These are phyloP conservation scores for Clavariopsis aquatica DNA, from an alignment of 495 filamentous ascomycete genomes.

Conservation along the genomic window DNA sequence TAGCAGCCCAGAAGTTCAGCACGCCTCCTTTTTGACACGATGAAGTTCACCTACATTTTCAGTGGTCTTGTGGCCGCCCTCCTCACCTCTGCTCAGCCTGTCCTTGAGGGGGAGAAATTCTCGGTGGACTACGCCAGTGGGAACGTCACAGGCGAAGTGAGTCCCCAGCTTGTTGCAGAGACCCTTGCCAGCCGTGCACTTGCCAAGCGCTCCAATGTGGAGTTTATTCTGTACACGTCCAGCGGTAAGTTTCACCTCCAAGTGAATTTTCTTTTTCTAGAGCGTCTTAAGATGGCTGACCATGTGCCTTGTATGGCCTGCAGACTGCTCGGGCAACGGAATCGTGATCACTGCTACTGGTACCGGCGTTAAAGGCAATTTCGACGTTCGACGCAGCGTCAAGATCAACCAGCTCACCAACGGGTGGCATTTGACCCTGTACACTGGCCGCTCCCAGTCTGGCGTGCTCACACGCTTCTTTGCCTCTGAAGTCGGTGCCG, in stretches of 20 bases:
- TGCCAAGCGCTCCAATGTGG: slow-evolving; percentile 6
- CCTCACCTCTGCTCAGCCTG: not conserved
- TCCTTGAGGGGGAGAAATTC: not conserved
- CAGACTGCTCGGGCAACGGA: slow-evolving; percentile 3
- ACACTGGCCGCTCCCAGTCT: not conserved
- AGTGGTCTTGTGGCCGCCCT: slow-evolving; percentile 6
- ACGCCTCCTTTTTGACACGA: not conserved
- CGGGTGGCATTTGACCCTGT: slow-evolving; percentile 10
- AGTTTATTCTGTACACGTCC: not conserved
- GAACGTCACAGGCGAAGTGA: slow-evolving; percentile 2
- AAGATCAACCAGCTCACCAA: slow-evolving; percentile 9
- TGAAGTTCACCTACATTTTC: slow-evolving; percentile 3
- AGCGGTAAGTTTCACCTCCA: not conserved
- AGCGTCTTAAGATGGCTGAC: not conserved
- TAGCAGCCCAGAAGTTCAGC: not conserved
- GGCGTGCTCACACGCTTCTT: slow-evolving; percentile 4
- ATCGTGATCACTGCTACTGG: not conserved
- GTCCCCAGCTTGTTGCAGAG: not conserved
- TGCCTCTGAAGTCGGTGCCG: not conserved
- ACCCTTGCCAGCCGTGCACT: not conserved
- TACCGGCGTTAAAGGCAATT: slow-evolving; percentile 5
- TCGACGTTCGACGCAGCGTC: not conserved
- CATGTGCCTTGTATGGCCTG: not conserved
- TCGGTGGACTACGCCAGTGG: slow-evolving; percentile 1
- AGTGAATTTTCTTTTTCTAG: not conserved